Conservation (phyloP, 352 stramenopile species). For the Phytophthora rubi region DNA sequence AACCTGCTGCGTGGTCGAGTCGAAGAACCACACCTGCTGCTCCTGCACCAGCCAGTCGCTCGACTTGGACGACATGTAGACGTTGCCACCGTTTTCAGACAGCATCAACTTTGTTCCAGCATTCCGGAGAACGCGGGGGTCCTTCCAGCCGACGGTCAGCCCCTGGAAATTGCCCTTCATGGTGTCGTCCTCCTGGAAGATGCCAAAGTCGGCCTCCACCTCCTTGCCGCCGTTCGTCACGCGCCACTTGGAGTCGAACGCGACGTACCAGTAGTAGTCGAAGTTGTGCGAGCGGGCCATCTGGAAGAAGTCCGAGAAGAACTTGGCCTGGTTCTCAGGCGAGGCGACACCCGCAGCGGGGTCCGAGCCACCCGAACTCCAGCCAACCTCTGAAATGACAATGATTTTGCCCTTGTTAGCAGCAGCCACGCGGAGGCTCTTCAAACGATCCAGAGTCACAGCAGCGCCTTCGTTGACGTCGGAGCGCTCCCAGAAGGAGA, state of each 20-base stretch:
- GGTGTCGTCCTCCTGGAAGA: conserved; percentile 54
- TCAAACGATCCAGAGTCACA: conserved; percentile 60
- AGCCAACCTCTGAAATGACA: conserved; percentile 74
- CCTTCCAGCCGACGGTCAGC: conserved; percentile 45
- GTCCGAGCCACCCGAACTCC: conserved; percentile 56
- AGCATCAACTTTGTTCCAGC: conserved; percentile 37
- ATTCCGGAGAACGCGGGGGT: conserved; percentile 40
- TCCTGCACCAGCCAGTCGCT: conserved; percentile 59
- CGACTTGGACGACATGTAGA: conserved; percentile 48
- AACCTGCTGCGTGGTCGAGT: not conserved
- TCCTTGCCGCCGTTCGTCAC: conserved; percentile 47
- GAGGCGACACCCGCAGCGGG: conserved; percentile 41
- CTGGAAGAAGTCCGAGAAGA: conserved; percentile 75
- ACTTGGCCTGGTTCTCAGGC: conserved; percentile 63
- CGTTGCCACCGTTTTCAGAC: conserved; percentile 41
- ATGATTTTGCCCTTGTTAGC: conserved; percentile 60
- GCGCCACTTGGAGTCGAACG: conserved; percentile 73
- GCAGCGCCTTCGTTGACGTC: conserved; percentile 56
- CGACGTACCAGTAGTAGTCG: conserved; percentile 79
- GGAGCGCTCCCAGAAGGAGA: conserved; percentile 73
- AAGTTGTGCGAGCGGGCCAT: conserved; percentile 54
- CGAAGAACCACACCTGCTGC: conserved; percentile 62
- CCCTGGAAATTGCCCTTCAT: conserved; percentile 69
- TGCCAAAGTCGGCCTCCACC: conserved; percentile 73
- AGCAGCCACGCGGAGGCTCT: conserved; percentile 42